Conservation (phyloP, 2,329 filamentous ascomycete genomes). For the Fusarium pilosicola region DNA sequence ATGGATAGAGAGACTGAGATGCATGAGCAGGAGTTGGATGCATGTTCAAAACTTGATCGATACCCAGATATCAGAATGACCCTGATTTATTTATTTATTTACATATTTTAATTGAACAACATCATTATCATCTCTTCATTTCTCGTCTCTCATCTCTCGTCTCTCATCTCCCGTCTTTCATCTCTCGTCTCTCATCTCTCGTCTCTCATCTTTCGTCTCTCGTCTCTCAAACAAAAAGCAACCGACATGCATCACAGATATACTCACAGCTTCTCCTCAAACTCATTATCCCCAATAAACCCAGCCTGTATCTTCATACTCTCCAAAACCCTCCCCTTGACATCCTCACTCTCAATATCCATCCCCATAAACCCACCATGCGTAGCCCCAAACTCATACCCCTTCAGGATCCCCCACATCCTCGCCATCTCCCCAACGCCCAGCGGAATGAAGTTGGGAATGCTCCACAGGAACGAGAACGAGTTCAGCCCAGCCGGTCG, state of each 20-base stretch:
- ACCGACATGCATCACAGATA: no score
- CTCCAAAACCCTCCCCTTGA: conserved; percentile 74
- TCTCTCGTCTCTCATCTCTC: neutral
- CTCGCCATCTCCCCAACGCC: conserved; percentile 67
- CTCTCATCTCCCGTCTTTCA: neutral
- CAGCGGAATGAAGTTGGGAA: conserved; percentile 79
- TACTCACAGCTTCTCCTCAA: conserved; percentile 44
- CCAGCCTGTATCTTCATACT: conserved; percentile 80
- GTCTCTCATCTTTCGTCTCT: neutral
- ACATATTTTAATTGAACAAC: neutral
- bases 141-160: neutral
- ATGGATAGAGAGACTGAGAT: neutral
- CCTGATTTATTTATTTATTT: conserved; percentile 1
- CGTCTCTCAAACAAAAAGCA: neutral
- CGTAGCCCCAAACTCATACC: conserved; percentile 70
- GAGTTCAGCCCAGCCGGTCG: conserved; percentile 59
- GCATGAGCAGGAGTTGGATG: conserved; percentile 18
- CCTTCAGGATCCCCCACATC: conserved; percentile 76
- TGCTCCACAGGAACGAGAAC: conserved; percentile 81
- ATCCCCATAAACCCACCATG: conserved; percentile 73
- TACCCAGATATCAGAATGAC: conserved; percentile 38
- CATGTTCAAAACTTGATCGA: conserved; percentile 8
- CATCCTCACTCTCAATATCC: conserved; percentile 66
- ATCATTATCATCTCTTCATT: neutral
- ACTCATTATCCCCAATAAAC: conserved; percentile 55